A percentile compares a stretch with the other conserved stretches of the same genome.
These are phyloP conservation scores for Fusarium setosum DNA, from an alignment of 2,329 filamentous ascomycete species.

Conservation along the genomic window DNA sequence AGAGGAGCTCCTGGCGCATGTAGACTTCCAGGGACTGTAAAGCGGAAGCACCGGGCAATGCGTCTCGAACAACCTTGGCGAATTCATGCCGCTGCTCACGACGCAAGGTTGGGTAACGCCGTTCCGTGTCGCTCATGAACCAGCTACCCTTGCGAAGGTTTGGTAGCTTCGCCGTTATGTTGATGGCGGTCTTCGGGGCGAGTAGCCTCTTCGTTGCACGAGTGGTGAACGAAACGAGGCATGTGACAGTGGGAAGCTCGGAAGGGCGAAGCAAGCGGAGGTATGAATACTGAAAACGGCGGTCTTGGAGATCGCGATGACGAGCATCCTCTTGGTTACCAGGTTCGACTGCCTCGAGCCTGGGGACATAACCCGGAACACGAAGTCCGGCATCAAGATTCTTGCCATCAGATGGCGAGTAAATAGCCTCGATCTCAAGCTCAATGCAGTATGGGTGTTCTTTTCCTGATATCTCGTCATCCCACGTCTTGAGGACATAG, in stretches of 20 bases:
- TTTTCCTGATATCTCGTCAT: constrained; percentile 8
- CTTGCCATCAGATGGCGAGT: constrained; percentile 22
- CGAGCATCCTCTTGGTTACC: constrained; percentile 10
- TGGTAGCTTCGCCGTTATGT: constrained; percentile 26
- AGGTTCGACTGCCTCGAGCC: constrained; percentile 20
- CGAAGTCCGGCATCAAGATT: constrained; percentile 4
- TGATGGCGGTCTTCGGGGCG: constrained; percentile 15
- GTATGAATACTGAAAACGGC: constrained; percentile 29
- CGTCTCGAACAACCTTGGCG: constrained; percentile 15
- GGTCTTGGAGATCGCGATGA: constrained; percentile 21
- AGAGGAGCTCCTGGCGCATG: constrained; percentile 29
- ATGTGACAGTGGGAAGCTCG: constrained; percentile 17
- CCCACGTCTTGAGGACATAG: constrained; percentile 28
- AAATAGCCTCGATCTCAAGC: constrained; percentile 24
- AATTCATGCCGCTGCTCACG: constrained; percentile 17
- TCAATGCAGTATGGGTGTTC: constrained; percentile 24
- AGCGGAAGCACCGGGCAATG: constrained; percentile 10
- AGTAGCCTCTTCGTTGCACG: constrained; percentile 18
- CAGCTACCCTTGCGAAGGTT: constrained; percentile 20
- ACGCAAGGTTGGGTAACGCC: constrained; percentile 24
- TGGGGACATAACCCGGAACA: constrained; percentile 18
- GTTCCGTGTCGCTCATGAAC: constrained; percentile 25
- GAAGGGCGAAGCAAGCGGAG: constrained; percentile 11
- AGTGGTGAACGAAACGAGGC: constrained; percentile 20
- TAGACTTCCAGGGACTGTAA: constrained; percentile 23